Conservation (phyloP, 768 basidiomycete genomes). For the Gelatoporia subvermispora region DNA sequence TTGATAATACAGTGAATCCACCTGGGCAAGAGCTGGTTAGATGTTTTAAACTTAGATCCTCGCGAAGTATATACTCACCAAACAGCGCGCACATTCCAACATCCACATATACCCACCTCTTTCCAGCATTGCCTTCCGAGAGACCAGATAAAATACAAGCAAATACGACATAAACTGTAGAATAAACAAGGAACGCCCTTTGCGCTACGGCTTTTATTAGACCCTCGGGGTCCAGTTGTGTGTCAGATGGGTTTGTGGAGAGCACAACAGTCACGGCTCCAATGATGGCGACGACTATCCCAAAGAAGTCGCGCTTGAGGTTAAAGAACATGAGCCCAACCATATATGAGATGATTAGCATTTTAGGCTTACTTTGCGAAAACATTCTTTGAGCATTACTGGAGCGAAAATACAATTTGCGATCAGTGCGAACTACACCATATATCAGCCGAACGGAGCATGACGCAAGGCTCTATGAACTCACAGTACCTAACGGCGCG, state of each 20-base stretch:
- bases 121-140: conserved; percentile 61
- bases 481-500: conserved; percentile 91
- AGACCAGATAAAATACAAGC: conserved; percentile 58
- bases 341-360: neutral
- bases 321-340: conserved; percentile 9
- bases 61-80: conserved; percentile 42
- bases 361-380: conserved; percentile 55
- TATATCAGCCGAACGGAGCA: conserved; percentile 6
- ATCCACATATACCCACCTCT: conserved; percentile 74
- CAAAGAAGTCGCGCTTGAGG: conserved; percentile 66
- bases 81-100: conserved; percentile 84
- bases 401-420: conserved; percentile 96
- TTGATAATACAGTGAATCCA: conserved; percentile 92
- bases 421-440: conserved; percentile 74
- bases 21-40: too few relatives aligned
- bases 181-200: conserved; percentile 71
- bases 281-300: conserved; percentile 74
- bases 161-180: conserved; percentile 53
- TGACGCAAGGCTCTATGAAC: conserved; percentile 20
- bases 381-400: conserved; percentile 73
- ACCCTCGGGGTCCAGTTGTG: conserved; percentile 60
- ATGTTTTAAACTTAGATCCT: too few relatives aligned
- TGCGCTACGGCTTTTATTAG: conserved; percentile 68
- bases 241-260: conserved; percentile 67
- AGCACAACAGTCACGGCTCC: conserved; percentile 94